Percentiles rank a stretch among this genome's conserved stretches.
Evolutionary conservation across 2,329 filamentous ascomycete genomes (phyloP).

Genomic region (Hawksworthiomyces lignivorus): DNA sequence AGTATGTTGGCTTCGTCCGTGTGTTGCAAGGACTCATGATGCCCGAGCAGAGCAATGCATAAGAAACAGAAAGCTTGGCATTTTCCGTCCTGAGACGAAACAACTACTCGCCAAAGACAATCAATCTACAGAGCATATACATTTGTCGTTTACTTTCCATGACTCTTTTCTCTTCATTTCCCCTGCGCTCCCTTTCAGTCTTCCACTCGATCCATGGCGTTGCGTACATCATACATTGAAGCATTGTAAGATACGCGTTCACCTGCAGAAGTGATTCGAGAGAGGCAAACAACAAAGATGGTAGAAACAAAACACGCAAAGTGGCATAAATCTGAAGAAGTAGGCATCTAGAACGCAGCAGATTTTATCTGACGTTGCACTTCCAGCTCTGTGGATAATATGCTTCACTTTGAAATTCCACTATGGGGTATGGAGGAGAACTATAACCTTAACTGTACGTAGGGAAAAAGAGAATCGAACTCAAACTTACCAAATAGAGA

Average conservation of each 20-base stretch:
- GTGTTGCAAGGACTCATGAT: neutral
- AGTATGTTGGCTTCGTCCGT: too few relatives aligned
- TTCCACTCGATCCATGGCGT: neutral
- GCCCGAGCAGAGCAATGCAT: neutral
- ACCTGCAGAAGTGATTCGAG: too few relatives aligned
- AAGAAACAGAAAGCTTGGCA: conserved; percentile 6
- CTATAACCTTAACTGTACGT: too few relatives aligned
- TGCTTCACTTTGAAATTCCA: too few relatives aligned
- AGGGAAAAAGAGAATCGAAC: too few relatives aligned
- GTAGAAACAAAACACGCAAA: neutral
- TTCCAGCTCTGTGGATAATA: too few relatives aligned
- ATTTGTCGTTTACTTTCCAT: neutral
- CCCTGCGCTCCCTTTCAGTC: neutral
- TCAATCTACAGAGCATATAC: conserved; percentile 4
- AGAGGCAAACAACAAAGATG: neutral
- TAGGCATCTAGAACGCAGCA: too few relatives aligned
- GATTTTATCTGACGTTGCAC: too few relatives aligned
- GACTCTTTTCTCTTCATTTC: neutral
- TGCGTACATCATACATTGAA: neutral
- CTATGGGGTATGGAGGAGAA: too few relatives aligned
- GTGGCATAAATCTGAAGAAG: neutral
- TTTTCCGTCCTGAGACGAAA: conserved; percentile 1
- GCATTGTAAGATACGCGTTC: neutral
- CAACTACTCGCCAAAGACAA: neutral
- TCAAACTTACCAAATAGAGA: too few relatives aligned